Conservation (phyloP, 805 yeast species). For the Ogataea naganishii region DNA sequence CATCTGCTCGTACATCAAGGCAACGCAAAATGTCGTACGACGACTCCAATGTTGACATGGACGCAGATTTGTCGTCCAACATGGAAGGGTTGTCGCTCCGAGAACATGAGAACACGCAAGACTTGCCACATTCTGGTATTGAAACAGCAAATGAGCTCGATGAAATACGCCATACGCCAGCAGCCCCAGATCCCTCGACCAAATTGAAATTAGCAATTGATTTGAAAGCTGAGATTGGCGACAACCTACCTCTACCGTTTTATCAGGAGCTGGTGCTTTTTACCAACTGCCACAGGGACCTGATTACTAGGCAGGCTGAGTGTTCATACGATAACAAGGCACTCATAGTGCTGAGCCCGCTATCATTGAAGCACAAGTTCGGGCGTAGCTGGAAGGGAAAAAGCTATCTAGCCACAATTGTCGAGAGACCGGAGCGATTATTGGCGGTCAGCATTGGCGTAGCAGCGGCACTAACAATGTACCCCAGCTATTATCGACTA, state of each 20-base stretch:
- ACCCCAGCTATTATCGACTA: constrained; percentile 49
- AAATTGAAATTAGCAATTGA: too few species aligned
- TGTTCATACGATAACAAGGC: constrained; percentile 32
- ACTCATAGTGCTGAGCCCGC: constrained; percentile 58
- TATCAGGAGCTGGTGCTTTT: constrained; percentile 1
- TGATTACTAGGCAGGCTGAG: constrained; percentile 1
- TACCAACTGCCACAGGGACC: background rate
- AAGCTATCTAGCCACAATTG: constrained; percentile 55
- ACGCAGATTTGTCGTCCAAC: too few species aligned
- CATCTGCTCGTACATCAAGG: too few species aligned
- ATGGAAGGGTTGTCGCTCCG: too few species aligned
- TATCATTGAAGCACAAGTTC: constrained; percentile 62
- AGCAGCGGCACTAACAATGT: constrained; percentile 63
- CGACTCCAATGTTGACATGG: too few species aligned
- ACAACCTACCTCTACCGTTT: constrained; percentile 1
- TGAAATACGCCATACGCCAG: too few species aligned
- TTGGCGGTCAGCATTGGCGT: constrained; percentile 73
- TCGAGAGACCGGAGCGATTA: constrained; percentile 76
- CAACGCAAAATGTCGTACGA: too few species aligned
- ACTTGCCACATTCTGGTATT: too few species aligned
- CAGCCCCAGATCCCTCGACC: too few species aligned
- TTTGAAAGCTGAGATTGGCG: too few species aligned
- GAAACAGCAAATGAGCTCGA: too few species aligned
- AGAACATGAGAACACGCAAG: too few species aligned
- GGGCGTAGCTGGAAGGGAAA: constrained; percentile 73